Conservation (phyloP, 306 rosid species). For the Notholithocarpus densiflorus region DNA sequence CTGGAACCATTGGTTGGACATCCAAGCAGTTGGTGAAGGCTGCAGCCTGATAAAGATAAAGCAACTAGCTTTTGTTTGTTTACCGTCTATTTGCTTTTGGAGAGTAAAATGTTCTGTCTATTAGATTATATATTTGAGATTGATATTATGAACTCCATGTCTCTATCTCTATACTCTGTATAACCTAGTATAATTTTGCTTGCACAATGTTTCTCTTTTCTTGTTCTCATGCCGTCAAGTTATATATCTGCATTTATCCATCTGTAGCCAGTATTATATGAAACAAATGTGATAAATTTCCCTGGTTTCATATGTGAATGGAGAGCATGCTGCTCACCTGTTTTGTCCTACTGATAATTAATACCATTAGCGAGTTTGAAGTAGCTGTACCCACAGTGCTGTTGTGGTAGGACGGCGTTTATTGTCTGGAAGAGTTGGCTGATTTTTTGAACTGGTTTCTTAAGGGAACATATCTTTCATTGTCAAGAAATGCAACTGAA, state of each 20-base stretch:
- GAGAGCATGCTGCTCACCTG: background rate
- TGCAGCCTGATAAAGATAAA: slow-evolving; percentile 34
- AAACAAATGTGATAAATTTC: background rate
- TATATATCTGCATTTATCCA: background rate
- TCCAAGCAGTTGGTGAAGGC: slow-evolving; percentile 35
- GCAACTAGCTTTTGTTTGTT: slow-evolving; percentile 48
- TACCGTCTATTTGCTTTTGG: slow-evolving; percentile 41
- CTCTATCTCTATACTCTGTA: background rate
- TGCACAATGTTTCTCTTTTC: background rate
- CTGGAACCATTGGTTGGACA: slow-evolving; percentile 42
- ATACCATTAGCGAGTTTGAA: background rate
- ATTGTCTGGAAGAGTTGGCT: background rate
- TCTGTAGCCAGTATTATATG: background rate
- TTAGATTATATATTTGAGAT: slow-evolving; percentile 29
- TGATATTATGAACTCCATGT: slow-evolving; percentile 27
- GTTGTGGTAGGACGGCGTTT: background rate
- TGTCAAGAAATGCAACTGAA: too few relatives aligned
- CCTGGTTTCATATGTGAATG: background rate
- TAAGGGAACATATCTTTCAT: too few relatives aligned
- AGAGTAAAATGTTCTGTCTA: slow-evolving; percentile 23
- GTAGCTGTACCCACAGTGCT: background rate
- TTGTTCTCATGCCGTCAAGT: background rate
- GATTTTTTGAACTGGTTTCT: too few relatives aligned
- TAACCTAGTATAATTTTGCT: background rate
- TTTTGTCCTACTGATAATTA: background rate